phyloP scores from a whole-genome alignment of 2,329 filamentous ascomycete genomes.

The Lasiodiplodia sp. region DNA sequence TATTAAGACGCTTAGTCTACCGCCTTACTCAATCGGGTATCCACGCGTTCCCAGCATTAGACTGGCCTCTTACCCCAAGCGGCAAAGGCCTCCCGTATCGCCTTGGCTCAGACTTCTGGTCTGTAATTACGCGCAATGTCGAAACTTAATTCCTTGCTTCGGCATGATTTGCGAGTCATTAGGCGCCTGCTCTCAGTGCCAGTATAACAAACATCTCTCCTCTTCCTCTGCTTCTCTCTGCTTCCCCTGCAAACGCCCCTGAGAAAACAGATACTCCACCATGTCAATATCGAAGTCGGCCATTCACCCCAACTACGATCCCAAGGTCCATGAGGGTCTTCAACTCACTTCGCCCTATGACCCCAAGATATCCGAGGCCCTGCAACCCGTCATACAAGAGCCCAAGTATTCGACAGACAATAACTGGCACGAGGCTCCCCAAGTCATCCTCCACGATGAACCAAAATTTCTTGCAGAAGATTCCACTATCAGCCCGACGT shows the following conservation, averaged over 20 bases:
- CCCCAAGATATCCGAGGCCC: slow-evolving; percentile 8
- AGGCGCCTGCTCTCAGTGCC: not conserved
- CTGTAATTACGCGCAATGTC: not conserved
- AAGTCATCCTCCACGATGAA: slow-evolving; percentile 8
- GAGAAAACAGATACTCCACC: not conserved
- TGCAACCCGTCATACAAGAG: slow-evolving; percentile 6
- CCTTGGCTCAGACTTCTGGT: no score
- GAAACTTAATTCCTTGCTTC: not conserved
- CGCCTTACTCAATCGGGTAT: not conserved
- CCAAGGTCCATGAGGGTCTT: not conserved
- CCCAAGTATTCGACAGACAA: slow-evolving; percentile 12
- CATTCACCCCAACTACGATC: not conserved
- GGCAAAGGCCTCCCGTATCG: not conserved
- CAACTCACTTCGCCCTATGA: slow-evolving; percentile 20
- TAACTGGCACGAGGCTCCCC: slow-evolving; percentile 24
- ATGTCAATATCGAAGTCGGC: slow-evolving; percentile 20
- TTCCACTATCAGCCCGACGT: not conserved
- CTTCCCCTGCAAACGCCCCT: slow-evolving; percentile 5
- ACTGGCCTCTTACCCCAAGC: not conserved
- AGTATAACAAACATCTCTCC: not conserved
- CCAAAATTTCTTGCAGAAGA: slow-evolving; percentile 19
- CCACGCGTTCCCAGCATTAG: not conserved
- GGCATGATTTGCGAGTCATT: slow-evolving; percentile 2
- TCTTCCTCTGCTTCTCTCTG: not conserved
- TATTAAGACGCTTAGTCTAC: not conserved